A percentile compares a stretch with the other conserved stretches of the same genome.
Conservation (phyloP, 2,329 filamentous ascomycete genomes). For the Diplodia scrobiculata region DNA sequence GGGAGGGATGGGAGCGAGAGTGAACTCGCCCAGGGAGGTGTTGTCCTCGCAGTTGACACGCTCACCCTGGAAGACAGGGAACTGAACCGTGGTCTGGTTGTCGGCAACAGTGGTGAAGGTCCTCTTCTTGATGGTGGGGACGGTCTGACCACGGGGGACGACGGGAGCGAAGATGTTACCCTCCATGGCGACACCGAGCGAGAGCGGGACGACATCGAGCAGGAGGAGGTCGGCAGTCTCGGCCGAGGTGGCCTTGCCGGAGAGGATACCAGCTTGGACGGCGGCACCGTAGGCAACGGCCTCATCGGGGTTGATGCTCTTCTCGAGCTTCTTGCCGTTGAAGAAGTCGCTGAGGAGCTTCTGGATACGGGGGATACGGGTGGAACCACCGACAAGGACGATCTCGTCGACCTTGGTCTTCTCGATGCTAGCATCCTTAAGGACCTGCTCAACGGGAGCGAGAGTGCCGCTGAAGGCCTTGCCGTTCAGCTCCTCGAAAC, state of each 20-base stretch:
- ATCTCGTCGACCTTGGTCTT: slow-evolving; percentile 97
- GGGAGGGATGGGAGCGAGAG: slow-evolving; percentile 79
- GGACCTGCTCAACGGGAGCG: slow-evolving; percentile 92
- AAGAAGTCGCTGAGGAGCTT: slow-evolving; percentile 99
- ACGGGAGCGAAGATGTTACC: slow-evolving; percentile 98
- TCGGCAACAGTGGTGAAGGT: slow-evolving; percentile 85
- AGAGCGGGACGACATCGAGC: slow-evolving; percentile 93
- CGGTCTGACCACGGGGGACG: slow-evolving; percentile 63
- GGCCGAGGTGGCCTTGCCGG: slow-evolving; percentile 93
- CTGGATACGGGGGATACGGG: slow-evolving; percentile 98
- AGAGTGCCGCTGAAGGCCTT: slow-evolving; percentile 93
- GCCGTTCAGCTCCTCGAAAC: slow-evolving; percentile 98
- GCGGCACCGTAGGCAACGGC: slow-evolving; percentile 98
- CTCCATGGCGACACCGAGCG: slow-evolving; percentile 98
- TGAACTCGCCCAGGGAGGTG: slow-evolving; percentile 97
- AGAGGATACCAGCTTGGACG: slow-evolving; percentile 97
- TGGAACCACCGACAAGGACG: slow-evolving; percentile 97
- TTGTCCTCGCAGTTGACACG: slow-evolving; percentile 98
- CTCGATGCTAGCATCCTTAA: slow-evolving; percentile 86
- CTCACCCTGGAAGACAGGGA: slow-evolving; percentile 95
- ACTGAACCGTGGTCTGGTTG: slow-evolving; percentile 73
- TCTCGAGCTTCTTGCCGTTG: slow-evolving; percentile 99
- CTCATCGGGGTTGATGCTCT: slow-evolving; percentile 99
- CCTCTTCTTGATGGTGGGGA: slow-evolving; percentile 79
- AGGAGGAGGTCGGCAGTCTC: slow-evolving; percentile 94